Evolutionary conservation across 1,284 basidiomycete species (phyloP), one percentile per base, ranked within the genome.

Genomic region (Leccinum huronense): DNA sequence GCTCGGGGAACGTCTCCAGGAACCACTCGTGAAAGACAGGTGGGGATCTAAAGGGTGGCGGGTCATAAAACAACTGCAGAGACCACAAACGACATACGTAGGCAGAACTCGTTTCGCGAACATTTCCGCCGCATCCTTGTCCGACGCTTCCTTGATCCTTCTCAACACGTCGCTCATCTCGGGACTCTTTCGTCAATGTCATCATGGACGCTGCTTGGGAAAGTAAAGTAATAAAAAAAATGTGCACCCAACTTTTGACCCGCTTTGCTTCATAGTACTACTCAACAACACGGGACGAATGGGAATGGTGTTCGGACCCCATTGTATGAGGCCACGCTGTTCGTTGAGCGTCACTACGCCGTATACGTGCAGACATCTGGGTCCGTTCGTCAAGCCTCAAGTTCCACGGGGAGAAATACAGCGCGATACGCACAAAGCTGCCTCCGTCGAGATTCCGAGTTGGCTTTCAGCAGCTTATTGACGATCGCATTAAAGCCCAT

Each of bases 401-500:
- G 38, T 1, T 58, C 36, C 48, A 56, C 11, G 16, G 16, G 23
- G 23, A 23, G 23, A 23, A 42, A 2, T 5, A 40, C 14, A 58
- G 23, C 23, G n/a, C 11, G 19, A 27, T 11, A 83, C 90, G 70
- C 74, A 95, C 95, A 89, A 55, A 97, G 85, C 70, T 95, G 91
- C 31, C 96, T 84, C 65, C 91, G 83, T 73, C 97, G 89, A 38
- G 96, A 95, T 63, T 98, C 94, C 0, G 95, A 95, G 70, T 95
- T 94, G 23, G 93, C 90, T 73, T 97, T 97, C 63, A 99, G 83
- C 14, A 99, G 80, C 76, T 98, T 98, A 80, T 99, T 99, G 80
- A 99, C 97, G 80, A 99, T 97, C 3, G 93, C 87, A 72, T 98
- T 96, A 77, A 99, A 94, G 75, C 99, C 97, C 97, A 99, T 99